Base-by-base conservation (phyloP, 1,139 yeast species). In the Diutina pseudorugosa region DNA sequence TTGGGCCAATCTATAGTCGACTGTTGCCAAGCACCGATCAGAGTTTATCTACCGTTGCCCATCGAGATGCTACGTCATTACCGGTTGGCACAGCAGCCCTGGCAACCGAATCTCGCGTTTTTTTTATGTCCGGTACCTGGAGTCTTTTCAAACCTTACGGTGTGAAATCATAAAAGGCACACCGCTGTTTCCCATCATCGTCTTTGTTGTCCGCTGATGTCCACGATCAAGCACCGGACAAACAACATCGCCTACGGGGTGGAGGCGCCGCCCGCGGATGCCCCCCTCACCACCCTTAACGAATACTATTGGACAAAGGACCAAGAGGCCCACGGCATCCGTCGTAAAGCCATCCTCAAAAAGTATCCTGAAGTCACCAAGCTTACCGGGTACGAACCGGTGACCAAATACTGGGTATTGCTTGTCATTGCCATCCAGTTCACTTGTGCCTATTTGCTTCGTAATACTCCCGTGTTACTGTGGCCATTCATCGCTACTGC, bases 221-320 rank as follows among this genome's bases (percentile, higher is more conserved):
- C 55, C 47, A 54, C 53, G 16, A 71, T 73, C 53, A 73, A 66
- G 42, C 77, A 73, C 55, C 63, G 77, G 47, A 59, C 57, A 20
- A 61, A 66, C 48, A 65, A 66, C 53, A 60, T 67, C 56, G 67
- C 76, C 4, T 73, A 63, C 57, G 62, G 71, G 21, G 66, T 72
- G 54, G 60, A 57, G 8, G 71, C 77, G 0, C 79, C 79, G 0
- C 66, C 76, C 12, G 77, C 79, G 1, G 75, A 72, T 57, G 62
- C 75, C 0, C 64, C 75, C 1, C 65, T 73, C 25, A 75, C 71
- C 48, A 64, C 68, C 3, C 63, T 74, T 55, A 72, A 73, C 57
- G 88, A 84, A 58, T 90, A 85, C 65, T 85, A 84, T 67, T 87
- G 96, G 93, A 88, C 96, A 0, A 78, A 79, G 53, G 86, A 81